These are phyloP conservation scores for Solanum peruvianum DNA, from an alignment of 257 asterid genomes.

Conservation along the genomic window DNA sequence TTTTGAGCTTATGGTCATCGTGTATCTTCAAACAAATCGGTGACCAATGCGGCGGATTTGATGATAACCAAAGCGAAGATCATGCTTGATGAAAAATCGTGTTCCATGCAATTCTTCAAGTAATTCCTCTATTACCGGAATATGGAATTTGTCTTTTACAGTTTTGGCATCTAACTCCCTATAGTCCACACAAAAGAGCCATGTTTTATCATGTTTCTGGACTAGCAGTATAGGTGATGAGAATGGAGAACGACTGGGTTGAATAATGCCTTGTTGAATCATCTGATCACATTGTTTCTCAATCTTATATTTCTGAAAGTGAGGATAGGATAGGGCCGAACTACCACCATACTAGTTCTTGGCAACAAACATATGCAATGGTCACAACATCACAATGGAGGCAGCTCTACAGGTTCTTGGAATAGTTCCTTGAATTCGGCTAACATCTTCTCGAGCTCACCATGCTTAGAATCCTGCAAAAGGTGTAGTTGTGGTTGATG, in stretches of 20 bases:
- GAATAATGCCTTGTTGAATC: neutral
- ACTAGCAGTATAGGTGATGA: neutral
- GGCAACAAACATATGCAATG: neutral
- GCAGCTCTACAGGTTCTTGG: neutral
- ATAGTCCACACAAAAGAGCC: neutral
- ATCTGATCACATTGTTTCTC: neutral
- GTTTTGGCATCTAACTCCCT: neutral
- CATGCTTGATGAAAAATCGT: neutral
- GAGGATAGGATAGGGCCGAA: neutral
- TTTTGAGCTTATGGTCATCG: too few species aligned
- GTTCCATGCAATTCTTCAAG: neutral
- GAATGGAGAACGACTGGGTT: neutral
- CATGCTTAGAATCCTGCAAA: neutral
- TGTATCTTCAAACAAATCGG: too few species aligned
- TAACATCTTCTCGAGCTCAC: neutral
- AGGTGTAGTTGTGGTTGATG: neutral
- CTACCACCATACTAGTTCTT: neutral
- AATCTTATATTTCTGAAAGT: neutral
- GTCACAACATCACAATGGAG: neutral
- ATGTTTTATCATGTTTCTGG: neutral
- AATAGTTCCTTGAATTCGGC: neutral
- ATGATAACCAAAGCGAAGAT: neutral
- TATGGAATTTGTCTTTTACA: neutral
- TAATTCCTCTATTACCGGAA: neutral
- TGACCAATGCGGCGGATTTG: neutral